phyloP scores from a whole-genome alignment of 306 rosid genomes.

The Quercus suber region DNA sequence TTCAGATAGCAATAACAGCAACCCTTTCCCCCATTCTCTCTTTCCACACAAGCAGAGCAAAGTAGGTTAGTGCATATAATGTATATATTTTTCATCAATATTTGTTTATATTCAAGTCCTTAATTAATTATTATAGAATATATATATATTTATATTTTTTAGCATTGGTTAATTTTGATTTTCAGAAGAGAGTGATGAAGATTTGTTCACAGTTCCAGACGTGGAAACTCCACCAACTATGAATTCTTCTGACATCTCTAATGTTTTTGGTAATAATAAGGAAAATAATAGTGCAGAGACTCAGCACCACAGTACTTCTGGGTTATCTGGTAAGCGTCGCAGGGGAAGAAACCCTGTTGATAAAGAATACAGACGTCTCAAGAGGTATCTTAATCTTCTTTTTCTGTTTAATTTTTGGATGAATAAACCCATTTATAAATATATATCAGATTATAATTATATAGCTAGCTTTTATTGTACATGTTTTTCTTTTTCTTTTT shows the following conservation, averaged over 20 bases:
- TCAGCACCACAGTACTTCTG: constrained; percentile 9
- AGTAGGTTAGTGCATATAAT: constrained; percentile 30
- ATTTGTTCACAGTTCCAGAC: constrained; percentile 61
- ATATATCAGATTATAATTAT: no score
- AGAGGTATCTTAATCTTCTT: constrained; percentile 35
- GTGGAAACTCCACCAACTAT: constrained; percentile 26
- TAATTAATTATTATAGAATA: not conserved
- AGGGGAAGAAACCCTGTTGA: constrained; percentile 58
- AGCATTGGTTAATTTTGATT: not conserved
- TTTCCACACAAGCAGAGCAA: constrained; percentile 29
- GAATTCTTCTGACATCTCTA: constrained; percentile 7
- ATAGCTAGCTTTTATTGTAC: no score
- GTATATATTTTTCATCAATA: not conserved
- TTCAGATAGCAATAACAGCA: constrained; percentile 1
- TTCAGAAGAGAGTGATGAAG: constrained; percentile 64
- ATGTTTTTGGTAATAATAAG: constrained; percentile 11
- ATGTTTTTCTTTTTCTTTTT: no score
- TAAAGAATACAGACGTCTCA: constrained; percentile 57
- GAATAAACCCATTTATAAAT: not conserved
- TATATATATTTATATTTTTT: not conserved
- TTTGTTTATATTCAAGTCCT: not conserved
- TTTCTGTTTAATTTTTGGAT: not conserved
- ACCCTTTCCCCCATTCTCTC: not conserved
- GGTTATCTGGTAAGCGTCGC: constrained; percentile 37
- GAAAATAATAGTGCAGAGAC: constrained; percentile 17